phyloP scores from a whole-genome alignment of 495 filamentous ascomycete genomes.

The Annulohypoxylon maeteangense region DNA sequence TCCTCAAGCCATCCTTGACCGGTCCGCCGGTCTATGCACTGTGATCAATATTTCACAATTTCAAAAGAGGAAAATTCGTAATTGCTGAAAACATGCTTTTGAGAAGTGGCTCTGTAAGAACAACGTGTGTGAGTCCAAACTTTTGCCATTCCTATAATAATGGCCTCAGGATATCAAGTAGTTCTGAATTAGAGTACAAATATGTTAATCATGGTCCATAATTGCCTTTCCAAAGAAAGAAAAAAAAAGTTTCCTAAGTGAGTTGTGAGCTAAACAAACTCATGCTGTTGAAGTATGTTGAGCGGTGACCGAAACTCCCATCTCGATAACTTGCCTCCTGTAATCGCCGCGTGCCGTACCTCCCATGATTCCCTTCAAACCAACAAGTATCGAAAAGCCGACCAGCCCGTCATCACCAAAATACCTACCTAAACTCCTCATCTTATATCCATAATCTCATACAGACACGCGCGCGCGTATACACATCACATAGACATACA shows the following conservation, averaged over 20 bases:
- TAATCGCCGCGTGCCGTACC: neutral
- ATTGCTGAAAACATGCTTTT: too few species aligned
- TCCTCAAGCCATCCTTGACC: conserved; percentile 11
- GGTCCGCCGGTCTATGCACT: neutral
- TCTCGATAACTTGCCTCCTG: conserved; percentile 4
- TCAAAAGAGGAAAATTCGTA: neutral
- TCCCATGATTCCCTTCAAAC: neutral
- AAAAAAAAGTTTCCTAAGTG: neutral
- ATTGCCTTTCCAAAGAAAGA: neutral
- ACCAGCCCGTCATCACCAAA: conserved; percentile 10
- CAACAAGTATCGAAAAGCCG: neutral
- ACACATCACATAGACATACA: neutral
- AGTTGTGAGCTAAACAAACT: neutral
- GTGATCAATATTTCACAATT: neutral
- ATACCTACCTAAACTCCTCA: conserved; percentile 7
- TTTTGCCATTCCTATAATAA: too few species aligned
- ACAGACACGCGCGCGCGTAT: conserved; percentile 4
- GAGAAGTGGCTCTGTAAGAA: too few species aligned
- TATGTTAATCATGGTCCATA: neutral
- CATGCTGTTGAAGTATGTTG: neutral
- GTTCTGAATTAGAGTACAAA: too few species aligned
- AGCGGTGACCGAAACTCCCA: conserved; percentile 26
- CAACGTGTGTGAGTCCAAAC: too few species aligned
- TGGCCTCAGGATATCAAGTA: too few species aligned
- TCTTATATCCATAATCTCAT: conserved; percentile 10